Base-by-base conservation (phyloP, 495 filamentous ascomycete genomes). In the Cryomyces minteri region DNA sequence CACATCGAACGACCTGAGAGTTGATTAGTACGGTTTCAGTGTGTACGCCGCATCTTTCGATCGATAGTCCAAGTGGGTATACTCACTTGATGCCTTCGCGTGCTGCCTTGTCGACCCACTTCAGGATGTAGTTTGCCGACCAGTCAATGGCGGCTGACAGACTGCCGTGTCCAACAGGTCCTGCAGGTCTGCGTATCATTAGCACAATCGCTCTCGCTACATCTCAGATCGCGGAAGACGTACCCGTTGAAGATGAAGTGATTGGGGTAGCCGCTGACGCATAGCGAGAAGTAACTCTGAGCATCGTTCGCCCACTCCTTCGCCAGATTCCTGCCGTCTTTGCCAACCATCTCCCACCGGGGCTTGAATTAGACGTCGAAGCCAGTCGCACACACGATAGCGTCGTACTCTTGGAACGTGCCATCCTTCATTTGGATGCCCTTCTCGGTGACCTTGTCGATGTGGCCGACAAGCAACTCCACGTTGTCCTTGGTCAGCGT, bases 181-280 rank as follows among this genome's bases (percentile, higher is more conserved):
- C 58, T 47, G 58, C 57, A 6, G 57, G 58, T 0, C 58, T 59
- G 43, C 59, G 58, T 44, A 12, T 25, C 41, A 47, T 52, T 55
- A 32, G 12, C 42, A 50, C 49, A 8, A 55, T 44, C 45, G 52
- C 50, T 29, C 53, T 45, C 5, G 51, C 32, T 18, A 25, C 18
- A 25, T 25, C 18, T 25, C 7, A 53, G 47, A 29, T 57, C 57
- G 43, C 58, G 59, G 32, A 56, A 53, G 10, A 48, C 51, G 41
- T 61, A 58, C 3, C 60, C 60, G 6, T 59, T 46, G 53, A 60
- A 54, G 18, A 51, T 48, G 48, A 63, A 61, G 40, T 56, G 39
- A 32, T 60, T 61, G 4, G 58, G 58, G 50, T 60, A 60, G 6
- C 40, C n/a, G 43, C 55, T 43, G 1, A 52, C 52, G 8, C 48